Conservation (phyloP, 75 land plant genomes). For the Chamaecyparis obtusa region DNA sequence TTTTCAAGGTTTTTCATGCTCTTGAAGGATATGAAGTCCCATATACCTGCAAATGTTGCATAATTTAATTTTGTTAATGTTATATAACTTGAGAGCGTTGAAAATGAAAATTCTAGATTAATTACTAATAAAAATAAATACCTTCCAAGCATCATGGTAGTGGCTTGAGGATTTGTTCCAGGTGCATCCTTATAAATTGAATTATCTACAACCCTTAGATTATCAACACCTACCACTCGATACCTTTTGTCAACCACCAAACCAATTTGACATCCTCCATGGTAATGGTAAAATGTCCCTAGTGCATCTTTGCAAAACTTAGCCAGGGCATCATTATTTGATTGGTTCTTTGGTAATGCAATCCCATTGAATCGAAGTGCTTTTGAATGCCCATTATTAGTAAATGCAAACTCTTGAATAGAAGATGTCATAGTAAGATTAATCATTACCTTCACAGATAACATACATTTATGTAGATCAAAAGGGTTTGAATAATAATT, state of each 20-base stretch:
- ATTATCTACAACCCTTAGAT: conserved; percentile 64
- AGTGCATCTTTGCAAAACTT: conserved; percentile 49
- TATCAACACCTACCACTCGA: conserved; percentile 51
- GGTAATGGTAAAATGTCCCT: conserved; percentile 75
- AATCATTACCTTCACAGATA: not conserved
- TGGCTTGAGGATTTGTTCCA: conserved; percentile 89
- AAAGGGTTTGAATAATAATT: not conserved
- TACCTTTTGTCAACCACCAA: conserved; percentile 46
- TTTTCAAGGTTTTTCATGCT: too few relatives aligned
- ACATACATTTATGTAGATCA: not conserved
- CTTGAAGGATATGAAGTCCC: too few relatives aligned
- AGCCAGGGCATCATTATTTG: conserved; percentile 21
- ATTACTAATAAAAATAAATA: not conserved
- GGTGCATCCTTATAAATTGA: conserved; percentile 51
- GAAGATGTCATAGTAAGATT: not conserved
- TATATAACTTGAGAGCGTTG: too few relatives aligned
- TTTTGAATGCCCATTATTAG: not conserved
- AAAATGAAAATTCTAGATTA: too few relatives aligned
- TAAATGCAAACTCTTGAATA: not conserved
- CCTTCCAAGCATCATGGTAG: conserved; percentile 80
- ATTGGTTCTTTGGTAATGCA: conserved; percentile 20
- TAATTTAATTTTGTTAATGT: too few relatives aligned
- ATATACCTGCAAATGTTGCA: too few relatives aligned
- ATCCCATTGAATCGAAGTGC: conserved; percentile 40
- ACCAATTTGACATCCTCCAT: conserved; percentile 69